Evolutionary conservation across 2,329 filamentous ascomycete species (phyloP).

Genomic region (Arthrobotrys megalospora): DNA sequence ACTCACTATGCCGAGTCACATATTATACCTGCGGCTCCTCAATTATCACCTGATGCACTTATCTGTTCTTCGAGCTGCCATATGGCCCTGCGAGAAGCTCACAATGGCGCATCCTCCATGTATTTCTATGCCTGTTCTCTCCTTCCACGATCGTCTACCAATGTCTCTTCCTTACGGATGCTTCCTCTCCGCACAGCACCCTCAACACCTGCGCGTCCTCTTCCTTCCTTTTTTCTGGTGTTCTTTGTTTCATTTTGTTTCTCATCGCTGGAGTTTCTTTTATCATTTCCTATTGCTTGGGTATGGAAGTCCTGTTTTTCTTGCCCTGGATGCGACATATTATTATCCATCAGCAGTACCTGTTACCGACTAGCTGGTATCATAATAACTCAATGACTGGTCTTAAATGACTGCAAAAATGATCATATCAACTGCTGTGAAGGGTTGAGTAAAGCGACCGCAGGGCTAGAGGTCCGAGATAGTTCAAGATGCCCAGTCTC

Average conservation of each 20-base stretch:
- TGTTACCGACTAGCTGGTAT: constrained; percentile 28
- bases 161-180: neutral
- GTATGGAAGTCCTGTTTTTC: constrained; percentile 33
- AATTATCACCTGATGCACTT: neutral
- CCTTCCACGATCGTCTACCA: neutral
- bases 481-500: no score
- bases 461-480: no score
- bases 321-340: constrained; percentile 27
- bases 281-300: constrained; percentile 44
- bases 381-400: constrained; percentile 32
- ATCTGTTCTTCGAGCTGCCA: neutral
- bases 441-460: no score
- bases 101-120: neutral
- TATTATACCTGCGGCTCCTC: no score
- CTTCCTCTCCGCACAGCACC: neutral
- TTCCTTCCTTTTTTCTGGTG: constrained; percentile 19
- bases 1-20: constrained; percentile 24
- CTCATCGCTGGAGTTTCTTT: constrained; percentile 43
- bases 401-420: constrained; percentile 9
- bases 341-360: neutral
- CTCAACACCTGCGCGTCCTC: neutral
- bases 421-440: no score
- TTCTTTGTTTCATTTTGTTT: constrained; percentile 16
- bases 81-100: neutral
- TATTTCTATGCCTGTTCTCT: constrained; percentile 2